Conservation (phyloP, 805 yeast species). For the Dipodascus geniculatus region DNA sequence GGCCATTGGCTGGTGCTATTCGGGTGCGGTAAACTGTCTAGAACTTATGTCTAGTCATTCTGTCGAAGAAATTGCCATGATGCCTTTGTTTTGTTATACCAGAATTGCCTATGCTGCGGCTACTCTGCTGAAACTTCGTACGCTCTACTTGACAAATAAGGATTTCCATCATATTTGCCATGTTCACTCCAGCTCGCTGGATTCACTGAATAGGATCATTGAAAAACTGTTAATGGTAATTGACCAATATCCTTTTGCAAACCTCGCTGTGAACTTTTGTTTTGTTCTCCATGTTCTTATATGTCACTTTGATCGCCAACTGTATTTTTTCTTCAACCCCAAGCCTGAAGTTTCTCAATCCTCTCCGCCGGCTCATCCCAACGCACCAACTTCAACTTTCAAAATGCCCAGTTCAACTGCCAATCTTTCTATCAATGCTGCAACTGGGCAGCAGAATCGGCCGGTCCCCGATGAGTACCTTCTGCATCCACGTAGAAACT, state of each 20-base stretch:
- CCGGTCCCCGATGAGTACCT: neutral
- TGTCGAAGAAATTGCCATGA: slow-evolving; percentile 36
- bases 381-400: neutral
- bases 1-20: slow-evolving; percentile 19
- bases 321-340: slow-evolving; percentile 5
- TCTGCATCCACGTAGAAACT: slow-evolving; percentile 1
- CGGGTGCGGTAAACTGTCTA: slow-evolving; percentile 15
- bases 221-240: slow-evolving; percentile 14
- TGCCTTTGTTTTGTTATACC: slow-evolving; percentile 32
- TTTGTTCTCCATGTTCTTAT: slow-evolving; percentile 23
- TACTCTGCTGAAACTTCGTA: slow-evolving; percentile 23
- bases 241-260: slow-evolving; percentile 20
- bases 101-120: slow-evolving; percentile 21
- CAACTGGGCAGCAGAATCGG: neutral
- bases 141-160: slow-evolving; percentile 19
- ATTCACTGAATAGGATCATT: slow-evolving; percentile 12
- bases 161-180: slow-evolving; percentile 18
- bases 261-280: slow-evolving; percentile 18
- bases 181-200: slow-evolving; percentile 14
- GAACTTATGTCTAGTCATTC: slow-evolving; percentile 16
- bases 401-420: neutral
- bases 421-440: neutral
- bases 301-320: slow-evolving; percentile 23
- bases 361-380: neutral
- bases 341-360: neutral